Evolutionary conservation across 768 basidiomycete genomes (phyloP).

Genomic region (Suillus occidentalis): DNA sequence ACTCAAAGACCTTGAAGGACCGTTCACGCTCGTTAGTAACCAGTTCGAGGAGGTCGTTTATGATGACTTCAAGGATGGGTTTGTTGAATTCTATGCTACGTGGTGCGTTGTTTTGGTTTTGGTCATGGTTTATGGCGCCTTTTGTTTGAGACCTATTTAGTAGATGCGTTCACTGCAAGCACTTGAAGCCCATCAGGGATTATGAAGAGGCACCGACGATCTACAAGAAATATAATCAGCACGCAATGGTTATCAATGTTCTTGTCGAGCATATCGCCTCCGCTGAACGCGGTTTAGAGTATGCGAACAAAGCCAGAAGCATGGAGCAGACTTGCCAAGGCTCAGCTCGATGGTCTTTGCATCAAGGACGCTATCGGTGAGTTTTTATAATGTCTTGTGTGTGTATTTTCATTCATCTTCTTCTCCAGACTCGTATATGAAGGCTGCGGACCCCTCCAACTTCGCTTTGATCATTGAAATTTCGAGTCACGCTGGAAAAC

Average conservation of each 20-base stretch:
- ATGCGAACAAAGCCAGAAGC: slow-evolving; percentile 96
- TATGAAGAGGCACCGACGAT: slow-evolving; percentile 98
- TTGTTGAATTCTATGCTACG: too few species aligned
- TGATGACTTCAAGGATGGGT: too few species aligned
- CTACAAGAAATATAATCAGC: slow-evolving; percentile 96
- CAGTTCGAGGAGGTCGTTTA: too few species aligned
- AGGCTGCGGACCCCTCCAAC: slow-evolving; percentile 93
- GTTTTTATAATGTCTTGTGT: slow-evolving; percentile 20
- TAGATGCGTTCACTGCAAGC: too few species aligned
- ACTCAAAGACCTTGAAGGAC: too few species aligned
- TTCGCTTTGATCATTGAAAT: slow-evolving; percentile 96
- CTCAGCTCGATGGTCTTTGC: slow-evolving; percentile 95
- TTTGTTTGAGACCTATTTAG: too few species aligned
- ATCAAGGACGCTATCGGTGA: slow-evolving; percentile 96
- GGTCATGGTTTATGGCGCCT: too few species aligned
- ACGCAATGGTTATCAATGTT: slow-evolving; percentile 94
- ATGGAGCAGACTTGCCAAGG: slow-evolving; percentile 98
- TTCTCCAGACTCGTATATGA: slow-evolving; percentile 88
- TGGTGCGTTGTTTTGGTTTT: too few species aligned
- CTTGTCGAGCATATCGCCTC: slow-evolving; percentile 98
- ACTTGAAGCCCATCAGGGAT: too few species aligned
- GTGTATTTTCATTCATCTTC: slow-evolving; percentile 6
- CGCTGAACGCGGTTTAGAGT: slow-evolving; percentile 94
- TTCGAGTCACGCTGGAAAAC: slow-evolving; percentile 87
- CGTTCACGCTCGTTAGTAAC: too few species aligned